Evolutionary conservation across 306 rosid genomes (phyloP), one percentile per base, ranked within the genome.

Genomic region (Sophora flavescens): DNA sequence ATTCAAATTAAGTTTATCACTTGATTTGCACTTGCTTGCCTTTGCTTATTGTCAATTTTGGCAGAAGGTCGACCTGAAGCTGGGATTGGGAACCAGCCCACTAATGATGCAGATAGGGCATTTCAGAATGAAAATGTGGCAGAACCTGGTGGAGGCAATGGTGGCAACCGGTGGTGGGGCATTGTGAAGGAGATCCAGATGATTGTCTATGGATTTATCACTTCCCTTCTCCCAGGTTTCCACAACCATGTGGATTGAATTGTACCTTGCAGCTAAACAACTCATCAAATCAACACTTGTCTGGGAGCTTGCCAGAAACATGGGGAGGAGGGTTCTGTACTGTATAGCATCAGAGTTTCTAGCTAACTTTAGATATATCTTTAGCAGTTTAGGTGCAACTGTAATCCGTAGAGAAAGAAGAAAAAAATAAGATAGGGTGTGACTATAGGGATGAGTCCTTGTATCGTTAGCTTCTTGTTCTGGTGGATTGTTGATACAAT

Each of bases 201-300:
- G 93, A 90, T 90, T 41, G 89, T 90, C 59, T 88, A 86, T 57
- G 96, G 96, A 52, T 90, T 90, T 70, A 86, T 90, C 70, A 88
- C 88, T 52, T 88, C 96, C 47, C 84, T 90, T 68, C 93, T 90
- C 48, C 96, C 96, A 6, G 96, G 93, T 36, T 86, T 90, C 78
- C 96, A 88, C 80, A 85, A 90, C 50, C 78, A 74, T 65, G 77
- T 88, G 60, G 96, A 90, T 36, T 88, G 79, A 77, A 45, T 60
- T 63, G 12, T 16, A 56, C 44, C 66, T 36, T 44, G 70, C 65
- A 41, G 68, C 47, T 42, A 39, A 33, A 9, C 54, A 48, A 32
- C 44, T 38, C 26, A 1, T 32, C 15, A 11, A 58, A 8, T 51
- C 5, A 8, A 54, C 6, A 1, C 14, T 54, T 13, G 12, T 14